phyloP scores from a whole-genome alignment of 305 asterid genomes.

The Caryopteris hybrid region DNA sequence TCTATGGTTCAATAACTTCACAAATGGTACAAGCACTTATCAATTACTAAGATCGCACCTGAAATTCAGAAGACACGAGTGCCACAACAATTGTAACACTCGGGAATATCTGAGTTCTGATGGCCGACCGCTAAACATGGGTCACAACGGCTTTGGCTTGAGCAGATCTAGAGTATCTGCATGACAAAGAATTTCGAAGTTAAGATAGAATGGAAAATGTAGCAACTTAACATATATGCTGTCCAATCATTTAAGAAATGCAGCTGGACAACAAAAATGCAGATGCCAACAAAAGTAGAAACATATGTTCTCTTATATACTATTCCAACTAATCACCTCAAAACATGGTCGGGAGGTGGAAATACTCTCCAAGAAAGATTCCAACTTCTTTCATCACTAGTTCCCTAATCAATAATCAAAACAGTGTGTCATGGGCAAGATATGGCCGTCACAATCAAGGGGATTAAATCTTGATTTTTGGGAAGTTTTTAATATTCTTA shows the following conservation, averaged over 20 bases:
- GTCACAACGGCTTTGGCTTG: constrained; percentile 85
- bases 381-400: constrained; percentile 62
- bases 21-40: not conserved
- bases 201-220: not conserved
- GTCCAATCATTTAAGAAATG: constrained; percentile 8
- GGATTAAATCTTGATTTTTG: no score
- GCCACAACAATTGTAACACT: constrained; percentile 63
- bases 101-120: constrained; percentile 62
- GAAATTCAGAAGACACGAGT: constrained; percentile 64
- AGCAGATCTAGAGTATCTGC: constrained; percentile 62
- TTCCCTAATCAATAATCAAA: constrained; percentile 38
- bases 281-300: not conserved
- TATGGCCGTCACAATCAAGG: no score
- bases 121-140: constrained; percentile 69
- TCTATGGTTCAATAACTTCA: not conserved
- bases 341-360: constrained; percentile 66
- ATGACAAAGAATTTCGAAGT: constrained; percentile 14
- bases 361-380: constrained; percentile 72
- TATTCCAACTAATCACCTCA: constrained; percentile 44
- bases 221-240: not conserved
- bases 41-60: constrained; percentile 39
- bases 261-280: not conserved
- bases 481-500: no score
- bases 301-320: not conserved
- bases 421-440: no score